Evolutionary conservation across 257 asterid species (phyloP), one percentile per base, ranked within the genome.

Genomic region (Agastache rugosa): DNA sequence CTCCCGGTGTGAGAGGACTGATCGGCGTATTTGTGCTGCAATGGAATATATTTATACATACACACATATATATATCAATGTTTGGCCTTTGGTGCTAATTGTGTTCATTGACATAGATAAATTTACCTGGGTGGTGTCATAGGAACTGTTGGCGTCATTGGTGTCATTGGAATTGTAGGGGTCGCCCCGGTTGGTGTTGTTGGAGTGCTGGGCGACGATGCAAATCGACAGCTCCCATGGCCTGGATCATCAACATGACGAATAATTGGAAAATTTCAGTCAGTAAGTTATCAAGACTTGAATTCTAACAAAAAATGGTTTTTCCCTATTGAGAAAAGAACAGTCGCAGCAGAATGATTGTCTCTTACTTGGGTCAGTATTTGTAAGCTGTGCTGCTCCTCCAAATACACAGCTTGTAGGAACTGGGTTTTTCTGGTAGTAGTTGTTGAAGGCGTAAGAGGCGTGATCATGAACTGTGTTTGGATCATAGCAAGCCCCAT

Each of bases 391-490:
- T 5, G 99, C 97, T 25, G 94, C 20, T 72, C 99, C 99, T 58
- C 99, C 98, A 58, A 95, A 92, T 69, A 10, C 86, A 54, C 99
- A 95, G 87, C 99, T 89, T 3, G 96, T 92, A 34, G 98, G 96
- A 45, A 17, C 27, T 9, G 97, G 98, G 80, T 95, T 93, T 83
- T 88, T 95, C 83, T 89, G 97, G 83, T 95, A 95, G 83, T 94
- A 94, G 83, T 72, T 79, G 60, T 94, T 92, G 86, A 94, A 94
- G 66, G 99, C 99, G 20, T 85, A 92, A 6, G 99, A 92, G 44
- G 99, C 97, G 67, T 94, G 99, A 22, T 90, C 96, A 41, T 71
- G 87, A 29, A 85, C 53, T 8, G 99, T 92, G 68, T 82, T 81
- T 17, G 99, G 99, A 0, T 95, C 86, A 42, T 73, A 89, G 86